These are phyloP conservation scores for Coemansia reversa DNA, from an alignment of 192 early-diverging fungal genomes.

Conservation along the genomic window DNA sequence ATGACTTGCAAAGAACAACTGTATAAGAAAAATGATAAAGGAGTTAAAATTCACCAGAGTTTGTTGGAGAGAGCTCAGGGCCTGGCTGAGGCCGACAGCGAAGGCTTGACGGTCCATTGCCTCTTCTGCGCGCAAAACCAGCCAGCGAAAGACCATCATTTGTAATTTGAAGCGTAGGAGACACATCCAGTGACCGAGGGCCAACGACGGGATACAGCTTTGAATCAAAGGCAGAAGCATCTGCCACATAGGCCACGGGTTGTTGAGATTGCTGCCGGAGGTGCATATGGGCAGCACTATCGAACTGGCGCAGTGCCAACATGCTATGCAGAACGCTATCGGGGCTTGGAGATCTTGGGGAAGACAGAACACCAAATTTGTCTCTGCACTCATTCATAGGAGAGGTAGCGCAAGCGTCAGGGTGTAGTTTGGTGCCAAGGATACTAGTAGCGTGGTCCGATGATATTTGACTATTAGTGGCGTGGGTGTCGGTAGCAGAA, in stretches of 20 bases:
- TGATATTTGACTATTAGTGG: slow-evolving; percentile 4
- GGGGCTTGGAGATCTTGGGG: slow-evolving; percentile 1
- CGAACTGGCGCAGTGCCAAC: background rate
- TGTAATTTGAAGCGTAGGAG: slow-evolving; percentile 13
- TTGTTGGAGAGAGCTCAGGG: slow-evolving; percentile 10
- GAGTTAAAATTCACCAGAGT: slow-evolving; percentile 3
- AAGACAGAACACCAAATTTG: background rate
- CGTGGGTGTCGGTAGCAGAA: background rate
- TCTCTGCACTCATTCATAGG: background rate
- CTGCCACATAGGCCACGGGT: slow-evolving; percentile 11
- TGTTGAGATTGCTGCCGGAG: background rate
- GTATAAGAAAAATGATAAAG: background rate
- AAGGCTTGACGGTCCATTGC: slow-evolving; percentile 2
- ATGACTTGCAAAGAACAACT: background rate
- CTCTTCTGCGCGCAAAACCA: background rate
- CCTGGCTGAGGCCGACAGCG: slow-evolving; percentile 1
- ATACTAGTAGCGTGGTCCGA: slow-evolving; percentile 11
- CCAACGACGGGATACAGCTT: slow-evolving; percentile 40
- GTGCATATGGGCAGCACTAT: too few species aligned
- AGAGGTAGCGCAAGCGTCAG: slow-evolving; percentile 3
- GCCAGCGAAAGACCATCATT: slow-evolving; percentile 2
- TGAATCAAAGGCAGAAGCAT: slow-evolving; percentile 12
- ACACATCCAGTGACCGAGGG: slow-evolving; percentile 37
- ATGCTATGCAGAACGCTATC: background rate
- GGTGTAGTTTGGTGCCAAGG: slow-evolving; percentile 27